Percentiles rank a stretch among this genome's conserved stretches.
These are phyloP conservation scores for Xylariomycetidae sp. DNA, from an alignment of 2,329 filamentous ascomycete genomes.

Conservation along the genomic window DNA sequence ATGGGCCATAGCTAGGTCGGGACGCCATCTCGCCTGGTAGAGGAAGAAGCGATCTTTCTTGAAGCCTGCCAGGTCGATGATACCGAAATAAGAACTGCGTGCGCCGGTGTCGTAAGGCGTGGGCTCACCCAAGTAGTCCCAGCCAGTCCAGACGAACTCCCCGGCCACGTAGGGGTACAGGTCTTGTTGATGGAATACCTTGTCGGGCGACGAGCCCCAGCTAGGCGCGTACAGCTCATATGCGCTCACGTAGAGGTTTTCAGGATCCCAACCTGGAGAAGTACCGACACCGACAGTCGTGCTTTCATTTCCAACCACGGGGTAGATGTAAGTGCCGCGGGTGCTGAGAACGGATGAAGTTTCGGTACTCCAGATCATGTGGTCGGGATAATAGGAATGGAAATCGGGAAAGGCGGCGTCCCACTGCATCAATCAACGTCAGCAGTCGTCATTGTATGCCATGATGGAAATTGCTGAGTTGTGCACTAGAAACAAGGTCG, in stretches of 20 bases:
- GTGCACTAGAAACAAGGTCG: too few relatives aligned
- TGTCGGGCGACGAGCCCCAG: constrained; percentile 47
- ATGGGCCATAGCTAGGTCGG: constrained; percentile 43
- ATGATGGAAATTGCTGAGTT: too few relatives aligned
- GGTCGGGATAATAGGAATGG: constrained; percentile 39
- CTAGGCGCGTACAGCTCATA: constrained; percentile 47
- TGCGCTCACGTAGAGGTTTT: constrained; percentile 34
- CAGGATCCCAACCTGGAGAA: constrained; percentile 31
- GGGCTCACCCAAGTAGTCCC: constrained; percentile 46
- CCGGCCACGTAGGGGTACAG: constrained; percentile 44
- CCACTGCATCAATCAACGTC: too few relatives aligned
- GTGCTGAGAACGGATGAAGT: constrained; percentile 41
- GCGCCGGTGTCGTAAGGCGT: constrained; percentile 39
- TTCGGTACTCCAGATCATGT: constrained; percentile 41
- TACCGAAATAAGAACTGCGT: constrained; percentile 50
- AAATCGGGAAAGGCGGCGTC: constrained; percentile 34
- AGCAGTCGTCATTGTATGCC: too few relatives aligned
- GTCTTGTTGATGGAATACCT: constrained; percentile 47
- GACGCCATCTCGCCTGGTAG: constrained; percentile 50
- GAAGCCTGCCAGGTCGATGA: constrained; percentile 54
- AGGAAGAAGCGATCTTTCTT: constrained; percentile 51
- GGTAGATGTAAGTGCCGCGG: constrained; percentile 48
- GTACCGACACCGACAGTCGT: constrained; percentile 31
- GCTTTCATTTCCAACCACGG: constrained; percentile 36
- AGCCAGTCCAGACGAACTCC: constrained; percentile 49